These are phyloP conservation scores for Fraxinus anomala DNA, from an alignment of 257 asterid genomes.

Conservation along the genomic window DNA sequence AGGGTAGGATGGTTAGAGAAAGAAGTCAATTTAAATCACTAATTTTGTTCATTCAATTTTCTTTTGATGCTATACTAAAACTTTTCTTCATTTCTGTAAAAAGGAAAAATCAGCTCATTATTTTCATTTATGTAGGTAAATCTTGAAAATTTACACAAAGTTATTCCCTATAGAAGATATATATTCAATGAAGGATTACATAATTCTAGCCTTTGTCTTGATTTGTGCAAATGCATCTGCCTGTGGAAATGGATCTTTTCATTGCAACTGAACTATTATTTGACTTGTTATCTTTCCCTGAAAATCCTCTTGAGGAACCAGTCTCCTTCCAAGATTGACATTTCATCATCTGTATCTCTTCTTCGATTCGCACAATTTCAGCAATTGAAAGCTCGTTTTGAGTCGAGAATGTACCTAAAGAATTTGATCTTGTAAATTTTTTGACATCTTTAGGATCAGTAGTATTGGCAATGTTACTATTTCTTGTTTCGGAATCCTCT, in stretches of 20 bases:
- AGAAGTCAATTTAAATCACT: neutral
- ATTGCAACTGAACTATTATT: slow-evolving; percentile 32
- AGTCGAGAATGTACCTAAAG: slow-evolving; percentile 43
- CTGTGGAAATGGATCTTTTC: slow-evolving; percentile 53
- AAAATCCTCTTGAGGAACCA: slow-evolving; percentile 43
- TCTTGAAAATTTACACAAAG: neutral
- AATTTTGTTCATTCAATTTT: neutral
- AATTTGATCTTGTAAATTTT: slow-evolving; percentile 43
- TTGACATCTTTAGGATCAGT: slow-evolving; percentile 27
- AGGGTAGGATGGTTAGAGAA: slow-evolving; percentile 6
- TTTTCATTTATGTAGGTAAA: slow-evolving; percentile 16
- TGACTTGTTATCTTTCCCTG: slow-evolving; percentile 17
- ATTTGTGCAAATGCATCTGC: slow-evolving; percentile 40
- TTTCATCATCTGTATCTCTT: slow-evolving; percentile 23
- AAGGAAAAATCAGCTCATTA: slow-evolving; percentile 17
- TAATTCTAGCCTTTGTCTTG: slow-evolving; percentile 47
- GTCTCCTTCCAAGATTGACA: slow-evolving; percentile 34
- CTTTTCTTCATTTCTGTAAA: neutral
- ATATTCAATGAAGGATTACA: slow-evolving; percentile 35
- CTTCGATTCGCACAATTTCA: slow-evolving; percentile 39
- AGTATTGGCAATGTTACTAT: neutral
- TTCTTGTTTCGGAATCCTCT: slow-evolving; percentile 20
- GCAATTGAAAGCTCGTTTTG: slow-evolving; percentile 35
- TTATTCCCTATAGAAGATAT: neutral
- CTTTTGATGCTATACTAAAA: neutral